Evolutionary conservation across 2,329 filamentous ascomycete genomes (phyloP), one percentile per base, ranked within the genome.

Genomic region (Fusarium miscanthi): DNA sequence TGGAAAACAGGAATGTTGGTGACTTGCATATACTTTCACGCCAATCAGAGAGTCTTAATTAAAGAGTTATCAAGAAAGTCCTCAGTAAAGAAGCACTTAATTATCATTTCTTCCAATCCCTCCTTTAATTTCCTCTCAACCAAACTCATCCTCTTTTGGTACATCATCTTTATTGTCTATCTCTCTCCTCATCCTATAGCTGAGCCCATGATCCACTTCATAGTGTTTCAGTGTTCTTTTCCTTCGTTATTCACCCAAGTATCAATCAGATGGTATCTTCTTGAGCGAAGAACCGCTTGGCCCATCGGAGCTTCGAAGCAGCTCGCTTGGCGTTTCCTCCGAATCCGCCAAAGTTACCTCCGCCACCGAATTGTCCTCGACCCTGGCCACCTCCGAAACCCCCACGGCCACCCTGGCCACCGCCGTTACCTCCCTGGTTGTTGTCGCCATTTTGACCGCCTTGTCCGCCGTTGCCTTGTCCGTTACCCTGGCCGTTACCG

Each of bases 281-380:
- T 19, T 40, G 35, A 8, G 27, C 30, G 19, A 66, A 63, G 49
- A 69, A 33, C 21, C 70, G 56, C 46, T 66, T 67, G 8, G 71
- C 70, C 71, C 70, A 73, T 64, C 71, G 46, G 8, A 70, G 31
- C 13, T 40, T 63, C 19, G 59, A 59, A 21, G 45, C 46, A n/a
- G 31, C 57, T 41, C 66, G 62, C 66, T 70, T 74, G 40, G 61
- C 31, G 41, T 64, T 71, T 45, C 68, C 68, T n/a, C 66, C 43
- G 19, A 70, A 70, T 16, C 63, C 63, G 10, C 53, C 53, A 57
- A 53, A 63, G 17, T 38, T 48, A 9, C 48, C 48, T 2, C 31
- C 41, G 13, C 56, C 46, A 10, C 40, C 57, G 11, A 49, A 56
- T 6, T 37, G 23, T 21, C 35, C 35, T 21, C 27, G 46, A 8